Evolutionary conservation across 257 asterid genomes (phyloP), one percentile per base, ranked within the genome.

Genomic region (Sherardia arvensis): DNA sequence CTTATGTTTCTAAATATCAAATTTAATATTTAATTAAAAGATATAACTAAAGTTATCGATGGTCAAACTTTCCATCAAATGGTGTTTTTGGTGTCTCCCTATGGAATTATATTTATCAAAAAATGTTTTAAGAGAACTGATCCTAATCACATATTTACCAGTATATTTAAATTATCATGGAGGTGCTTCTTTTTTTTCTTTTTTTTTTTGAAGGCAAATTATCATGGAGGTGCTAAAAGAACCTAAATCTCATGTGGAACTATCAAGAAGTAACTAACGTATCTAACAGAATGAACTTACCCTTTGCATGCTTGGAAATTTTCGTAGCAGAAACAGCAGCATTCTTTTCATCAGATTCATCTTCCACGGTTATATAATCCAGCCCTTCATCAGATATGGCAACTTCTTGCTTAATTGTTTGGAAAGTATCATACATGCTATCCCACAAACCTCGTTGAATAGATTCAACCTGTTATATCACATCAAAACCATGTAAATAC

Each of bases 391-490:
- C 81, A 38, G 73, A 21, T 29, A 62, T 78, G 54, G 53, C 26
- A 23, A 73, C 82, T 59, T 58, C 77, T 59, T 78, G 78, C 66
- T 68, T 65, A 29, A 72, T 54, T 51, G 73, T 71, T 66, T 73
- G 84, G 73, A 83, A 60, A 57, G 88, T 58, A 72, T 91, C 95
- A 66, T 85, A 82, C 82, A 83, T 78, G 73, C 78, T 85, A 74
- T 86, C 97, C 83, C 84, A 81, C 71, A 85, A 72, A 68, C 95
- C 96, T 71, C 61, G 64, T 74, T 81, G 87, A 25, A 91, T 88
- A 67, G 81, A 83, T 56, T 83, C 71, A 59, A 91, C 90, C 98
- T 91, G 93, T 66, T 69, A 53, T 75, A 49, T 69, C 73, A 69
- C 59, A 70, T 61, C 29, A 33, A 53, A 63, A 75, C 40, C 59